Percentiles rank a stretch among this genome's conserved stretches.
These are phyloP conservation scores for Candida yuanshanica DNA, from an alignment of 805 yeast genomes.

Conservation along the genomic window DNA sequence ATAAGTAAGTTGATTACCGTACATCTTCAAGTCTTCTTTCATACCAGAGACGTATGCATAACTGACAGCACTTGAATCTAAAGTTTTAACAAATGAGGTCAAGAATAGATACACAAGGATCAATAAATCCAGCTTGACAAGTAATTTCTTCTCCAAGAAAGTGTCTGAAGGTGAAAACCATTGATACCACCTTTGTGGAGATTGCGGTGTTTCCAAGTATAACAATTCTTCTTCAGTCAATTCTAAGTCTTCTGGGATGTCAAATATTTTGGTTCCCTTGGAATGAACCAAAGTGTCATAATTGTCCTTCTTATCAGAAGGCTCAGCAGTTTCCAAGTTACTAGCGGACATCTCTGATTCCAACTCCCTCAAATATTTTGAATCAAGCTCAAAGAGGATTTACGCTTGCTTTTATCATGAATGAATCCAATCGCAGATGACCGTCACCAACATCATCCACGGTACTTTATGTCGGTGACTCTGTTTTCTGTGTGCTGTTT, in stretches of 20 bases:
- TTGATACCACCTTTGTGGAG: conserved; percentile 40
- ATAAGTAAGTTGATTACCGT: conserved; percentile 42
- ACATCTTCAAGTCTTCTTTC: conserved; percentile 47
- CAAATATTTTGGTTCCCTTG: background rate
- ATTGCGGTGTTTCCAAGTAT: conserved; percentile 1
- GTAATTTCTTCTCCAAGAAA: conserved; percentile 34
- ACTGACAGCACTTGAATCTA: conserved; percentile 54
- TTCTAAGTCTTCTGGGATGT: conserved; percentile 6
- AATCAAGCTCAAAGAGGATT: too few species aligned
- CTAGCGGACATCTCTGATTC: too few species aligned
- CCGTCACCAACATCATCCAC: too few species aligned
- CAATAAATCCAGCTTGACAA: conserved; percentile 45
- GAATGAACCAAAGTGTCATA: background rate
- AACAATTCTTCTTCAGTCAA: conserved; percentile 5
- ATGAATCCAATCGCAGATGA: too few species aligned
- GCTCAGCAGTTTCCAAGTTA: too few species aligned
- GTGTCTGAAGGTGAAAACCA: conserved; percentile 51
- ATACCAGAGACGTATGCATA: conserved; percentile 63
- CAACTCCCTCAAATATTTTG: too few species aligned
- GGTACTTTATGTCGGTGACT: too few species aligned
- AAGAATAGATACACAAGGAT: conserved; percentile 49
- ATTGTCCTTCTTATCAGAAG: background rate
- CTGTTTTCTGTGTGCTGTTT: too few species aligned
- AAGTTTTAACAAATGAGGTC: conserved; percentile 59
- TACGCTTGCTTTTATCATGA: too few species aligned